Evolutionary conservation across 495 filamentous ascomycete genomes (phyloP).

Genomic region (Lepraria neglecta): DNA sequence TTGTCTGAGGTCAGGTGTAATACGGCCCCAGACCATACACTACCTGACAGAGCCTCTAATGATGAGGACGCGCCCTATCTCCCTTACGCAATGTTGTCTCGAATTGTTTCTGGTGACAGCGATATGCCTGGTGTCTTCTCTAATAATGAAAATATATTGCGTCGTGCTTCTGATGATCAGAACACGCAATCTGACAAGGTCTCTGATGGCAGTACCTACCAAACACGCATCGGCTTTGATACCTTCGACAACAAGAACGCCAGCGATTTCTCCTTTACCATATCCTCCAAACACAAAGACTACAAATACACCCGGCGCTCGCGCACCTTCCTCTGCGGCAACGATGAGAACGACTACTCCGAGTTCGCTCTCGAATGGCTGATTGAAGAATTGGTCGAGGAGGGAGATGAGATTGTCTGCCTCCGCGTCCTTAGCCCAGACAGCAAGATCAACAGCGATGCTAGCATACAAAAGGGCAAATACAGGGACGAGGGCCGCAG

Average conservation of each 20-base stretch:
- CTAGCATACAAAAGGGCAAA: constrained; percentile 59
- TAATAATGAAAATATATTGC: not conserved
- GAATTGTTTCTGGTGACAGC: not conserved
- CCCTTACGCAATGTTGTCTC: too few relatives aligned
- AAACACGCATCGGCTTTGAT: constrained; percentile 76
- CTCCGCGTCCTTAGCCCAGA: constrained; percentile 85
- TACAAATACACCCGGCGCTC: constrained; percentile 79
- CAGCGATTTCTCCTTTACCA: constrained; percentile 69
- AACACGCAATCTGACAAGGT: not conserved
- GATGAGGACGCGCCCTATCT: too few relatives aligned
- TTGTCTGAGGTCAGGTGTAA: too few relatives aligned
- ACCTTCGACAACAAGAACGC: constrained; percentile 85
- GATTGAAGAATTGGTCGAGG: constrained; percentile 88
- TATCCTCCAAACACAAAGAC: constrained; percentile 83
- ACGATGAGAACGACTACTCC: constrained; percentile 92
- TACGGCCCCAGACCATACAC: too few relatives aligned
- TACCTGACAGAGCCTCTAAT: too few relatives aligned
- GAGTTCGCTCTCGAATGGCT: constrained; percentile 94
- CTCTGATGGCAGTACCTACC: constrained; percentile 38
- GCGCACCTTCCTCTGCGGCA: constrained; percentile 87
- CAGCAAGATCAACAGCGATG: constrained; percentile 61
- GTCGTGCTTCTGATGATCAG: constrained; percentile 1
- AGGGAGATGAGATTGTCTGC: constrained; percentile 95
- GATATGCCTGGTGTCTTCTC: not conserved
- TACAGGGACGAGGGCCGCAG: constrained; percentile 77